phyloP scores from a whole-genome alignment of 164 flowering plant species.

The Malania oleifera region DNA sequence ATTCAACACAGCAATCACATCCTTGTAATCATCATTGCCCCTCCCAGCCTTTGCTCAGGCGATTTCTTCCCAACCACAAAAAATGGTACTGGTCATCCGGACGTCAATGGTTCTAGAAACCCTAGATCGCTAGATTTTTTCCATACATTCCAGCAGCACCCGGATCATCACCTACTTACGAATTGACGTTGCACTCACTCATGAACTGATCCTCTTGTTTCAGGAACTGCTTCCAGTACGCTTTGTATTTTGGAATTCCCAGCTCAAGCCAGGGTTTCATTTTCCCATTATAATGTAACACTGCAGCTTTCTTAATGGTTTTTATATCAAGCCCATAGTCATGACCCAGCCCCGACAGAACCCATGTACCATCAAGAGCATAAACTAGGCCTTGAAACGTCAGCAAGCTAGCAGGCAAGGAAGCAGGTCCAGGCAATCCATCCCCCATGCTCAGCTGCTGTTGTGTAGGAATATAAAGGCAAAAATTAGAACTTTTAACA shows the following conservation, averaged over 20 bases:
- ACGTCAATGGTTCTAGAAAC: conserved; percentile 15
- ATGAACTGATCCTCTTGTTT: conserved; percentile 56
- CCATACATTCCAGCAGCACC: conserved; percentile 8
- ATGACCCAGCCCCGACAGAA: conserved; percentile 74
- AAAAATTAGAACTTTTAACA: neutral
- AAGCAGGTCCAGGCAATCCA: conserved; percentile 24
- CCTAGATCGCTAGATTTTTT: no score
- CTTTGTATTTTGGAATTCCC: conserved; percentile 67
- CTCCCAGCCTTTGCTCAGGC: conserved; percentile 12
- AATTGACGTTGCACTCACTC: conserved; percentile 72
- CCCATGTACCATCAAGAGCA: conserved; percentile 59
- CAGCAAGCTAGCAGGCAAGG: conserved; percentile 57
- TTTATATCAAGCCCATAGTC: conserved; percentile 41
- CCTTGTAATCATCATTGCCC: conserved; percentile 8
- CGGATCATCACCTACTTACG: conserved; percentile 18
- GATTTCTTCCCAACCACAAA: conserved; percentile 14
- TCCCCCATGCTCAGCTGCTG: conserved; percentile 25
- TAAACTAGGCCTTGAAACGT: conserved; percentile 58
- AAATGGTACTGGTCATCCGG: conserved; percentile 12
- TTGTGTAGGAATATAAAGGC: conserved; percentile 2
- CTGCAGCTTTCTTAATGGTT: conserved; percentile 48
- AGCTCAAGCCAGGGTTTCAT: conserved; percentile 99
- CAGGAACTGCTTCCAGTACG: conserved; percentile 62
- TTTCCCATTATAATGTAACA: conserved; percentile 87
- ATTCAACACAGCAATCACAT: conserved; percentile 11